These are phyloP conservation scores for Raddia distichophylla DNA, from an alignment of 176 grass and related monocot species.

Conservation along the genomic window DNA sequence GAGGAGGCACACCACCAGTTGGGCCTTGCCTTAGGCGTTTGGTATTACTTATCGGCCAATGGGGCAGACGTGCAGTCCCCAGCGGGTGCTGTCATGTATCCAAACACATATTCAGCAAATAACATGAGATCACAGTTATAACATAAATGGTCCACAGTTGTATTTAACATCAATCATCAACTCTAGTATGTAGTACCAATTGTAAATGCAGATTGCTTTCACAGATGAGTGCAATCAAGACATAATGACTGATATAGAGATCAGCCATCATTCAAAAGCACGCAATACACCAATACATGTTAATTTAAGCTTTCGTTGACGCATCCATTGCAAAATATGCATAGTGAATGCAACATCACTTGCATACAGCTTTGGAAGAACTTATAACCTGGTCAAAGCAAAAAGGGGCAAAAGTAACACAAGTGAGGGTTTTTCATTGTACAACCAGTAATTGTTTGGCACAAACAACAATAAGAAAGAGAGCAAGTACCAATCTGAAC, in stretches of 20 bases:
- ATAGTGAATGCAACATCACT: constrained; percentile 63
- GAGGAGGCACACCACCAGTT: constrained; percentile 50
- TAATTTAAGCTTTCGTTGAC: constrained; percentile 63
- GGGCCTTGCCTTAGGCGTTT: constrained; percentile 43
- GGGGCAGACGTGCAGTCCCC: constrained; percentile 47
- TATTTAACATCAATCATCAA: neutral
- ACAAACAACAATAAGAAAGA: neutral
- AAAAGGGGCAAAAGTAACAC: neutral
- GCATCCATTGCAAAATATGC: constrained; percentile 47
- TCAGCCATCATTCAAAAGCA: constrained; percentile 25
- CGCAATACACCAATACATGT: constrained; percentile 46
- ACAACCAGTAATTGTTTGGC: neutral
- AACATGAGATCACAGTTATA: neutral
- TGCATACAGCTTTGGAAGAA: constrained; percentile 67
- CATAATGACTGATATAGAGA: neutral
- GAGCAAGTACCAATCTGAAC: constrained; percentile 52
- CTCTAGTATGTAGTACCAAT: neutral
- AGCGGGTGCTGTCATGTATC: neutral
- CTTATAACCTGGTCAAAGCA: constrained; percentile 42
- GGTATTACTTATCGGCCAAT: constrained; percentile 11
- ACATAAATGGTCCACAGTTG: neutral
- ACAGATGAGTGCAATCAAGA: constrained; percentile 35
- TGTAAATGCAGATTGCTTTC: neutral
- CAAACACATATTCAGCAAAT: neutral
- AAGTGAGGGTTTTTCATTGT: neutral